Evolutionary conservation across 176 grass and related monocot genomes (phyloP).

Genomic region (Cocos nucifera): DNA sequence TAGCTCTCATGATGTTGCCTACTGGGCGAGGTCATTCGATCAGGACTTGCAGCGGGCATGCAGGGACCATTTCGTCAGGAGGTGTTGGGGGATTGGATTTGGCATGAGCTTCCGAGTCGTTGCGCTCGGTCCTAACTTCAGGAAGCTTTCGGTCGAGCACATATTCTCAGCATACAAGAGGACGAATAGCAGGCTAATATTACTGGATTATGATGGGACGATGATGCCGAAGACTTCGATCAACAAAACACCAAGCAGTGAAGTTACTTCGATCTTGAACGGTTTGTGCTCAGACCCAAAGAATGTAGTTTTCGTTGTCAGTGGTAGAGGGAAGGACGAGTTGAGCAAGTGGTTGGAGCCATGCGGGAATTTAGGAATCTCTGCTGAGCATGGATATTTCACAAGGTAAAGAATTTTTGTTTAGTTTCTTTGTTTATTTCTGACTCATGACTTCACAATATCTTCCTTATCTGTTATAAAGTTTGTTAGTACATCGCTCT

Average conservation of each 20-base stretch:
- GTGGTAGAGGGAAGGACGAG: slow-evolving; percentile 28
- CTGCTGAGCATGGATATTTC: slow-evolving; percentile 39
- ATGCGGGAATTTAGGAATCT: slow-evolving; percentile 33
- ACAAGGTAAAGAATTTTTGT: slow-evolving; percentile 16
- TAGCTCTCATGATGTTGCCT: slow-evolving; percentile 21
- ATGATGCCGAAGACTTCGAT: slow-evolving; percentile 9
- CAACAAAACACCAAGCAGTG: slow-evolving; percentile 1
- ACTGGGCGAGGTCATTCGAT: slow-evolving; percentile 30
- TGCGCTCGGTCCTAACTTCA: slow-evolving; percentile 5
- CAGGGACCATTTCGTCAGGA: background rate
- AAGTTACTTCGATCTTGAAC: slow-evolving; percentile 4
- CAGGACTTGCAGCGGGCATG: slow-evolving; percentile 17
- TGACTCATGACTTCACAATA: too few relatives aligned
- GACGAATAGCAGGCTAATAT: slow-evolving; percentile 17
- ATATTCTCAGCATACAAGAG: slow-evolving; percentile 10
- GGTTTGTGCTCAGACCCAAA: slow-evolving; percentile 16
- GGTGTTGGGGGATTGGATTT: slow-evolving; percentile 18
- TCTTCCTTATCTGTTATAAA: too few relatives aligned
- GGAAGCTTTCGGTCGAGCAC: slow-evolving; percentile 10
- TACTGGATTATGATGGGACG: slow-evolving; percentile 38
- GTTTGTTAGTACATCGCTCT: too few relatives aligned
- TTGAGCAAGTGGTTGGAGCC: slow-evolving; percentile 25
- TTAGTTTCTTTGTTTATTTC: background rate
- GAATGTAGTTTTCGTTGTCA: slow-evolving; percentile 38
- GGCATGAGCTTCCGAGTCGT: slow-evolving; percentile 28